Evolutionary conservation across 2,329 filamentous ascomycete species (phyloP), one percentile per base, ranked within the genome.

Genomic region (Tympanopsis confertula): DNA sequence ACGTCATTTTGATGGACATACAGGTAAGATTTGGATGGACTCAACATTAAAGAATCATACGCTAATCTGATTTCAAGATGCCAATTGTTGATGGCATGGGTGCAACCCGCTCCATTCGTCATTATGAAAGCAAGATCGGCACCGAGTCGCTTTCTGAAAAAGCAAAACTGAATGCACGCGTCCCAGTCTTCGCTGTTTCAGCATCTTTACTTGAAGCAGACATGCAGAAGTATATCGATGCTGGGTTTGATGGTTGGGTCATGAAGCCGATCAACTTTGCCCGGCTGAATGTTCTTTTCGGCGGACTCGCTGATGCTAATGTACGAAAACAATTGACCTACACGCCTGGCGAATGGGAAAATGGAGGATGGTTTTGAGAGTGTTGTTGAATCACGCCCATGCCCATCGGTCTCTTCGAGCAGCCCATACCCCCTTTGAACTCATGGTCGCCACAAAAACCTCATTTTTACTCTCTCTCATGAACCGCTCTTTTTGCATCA

Each of bases 321-420:
- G 59, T 69, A 1, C 69, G 85, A 14, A 57, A 70, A 14, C 56
- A 65, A n/a, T 79, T 75, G 46, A 52, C 87, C 1, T 93, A 93
- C 50, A 57, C 66, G 33, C 64, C 74, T 3, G 86, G 86, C 0
- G 56, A 78, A 33, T 94, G 86, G 87, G 86, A 93, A 47, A 63
- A 65, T n/a, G 87, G 87, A 3, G 87, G 87, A 1, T 94, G 86
- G 86, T 91, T 94, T n/a, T n/a, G n/a, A n/a, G n/a, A n/a, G n/a
- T n/a, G n/a, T n/a, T n/a, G n/a, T n/a, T n/a, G n/a, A n/a, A n/a
- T n/a, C n/a, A n/a, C n/a, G n/a, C n/a, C n/a, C n/a, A n/a, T n/a
- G n/a, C n/a, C n/a, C n/a, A n/a, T n/a, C n/a, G n/a, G n/a, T n/a
- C n/a, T n/a, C n/a, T n/a, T n/a, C n/a, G n/a, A n/a, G n/a, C n/a